A percentile compares a stretch with the other conserved stretches of the same genome.
Conservation (phyloP, 345 rosid species). For the Clarkia xantiana region DNA sequence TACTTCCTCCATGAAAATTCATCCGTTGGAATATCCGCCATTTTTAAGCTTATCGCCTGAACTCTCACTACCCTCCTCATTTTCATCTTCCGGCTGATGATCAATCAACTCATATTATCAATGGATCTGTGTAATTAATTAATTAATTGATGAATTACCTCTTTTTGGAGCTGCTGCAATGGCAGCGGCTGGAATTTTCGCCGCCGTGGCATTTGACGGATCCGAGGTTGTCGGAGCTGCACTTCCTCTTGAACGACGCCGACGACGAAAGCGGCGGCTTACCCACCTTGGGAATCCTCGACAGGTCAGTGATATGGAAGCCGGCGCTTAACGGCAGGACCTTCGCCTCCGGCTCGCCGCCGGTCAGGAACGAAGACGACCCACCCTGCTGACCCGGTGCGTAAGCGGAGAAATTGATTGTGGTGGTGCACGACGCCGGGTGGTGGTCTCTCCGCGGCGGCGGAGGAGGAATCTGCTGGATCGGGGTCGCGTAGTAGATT, state of each 20-base stretch:
- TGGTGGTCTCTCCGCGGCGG: conserved; percentile 32
- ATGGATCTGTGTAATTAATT: no score
- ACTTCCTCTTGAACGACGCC: conserved; percentile 55
- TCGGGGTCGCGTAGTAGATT: conserved; percentile 50
- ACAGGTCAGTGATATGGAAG: conserved; percentile 45
- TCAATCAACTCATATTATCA: neutral
- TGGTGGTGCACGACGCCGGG: conserved; percentile 38
- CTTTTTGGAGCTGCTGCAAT: conserved; percentile 63
- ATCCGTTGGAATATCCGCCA: conserved; percentile 93
- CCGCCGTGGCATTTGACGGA: conserved; percentile 52
- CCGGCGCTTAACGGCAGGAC: conserved; percentile 34
- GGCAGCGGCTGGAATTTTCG: conserved; percentile 66
- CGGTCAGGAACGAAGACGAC: conserved; percentile 47
- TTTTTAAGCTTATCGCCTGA: conserved; percentile 80
- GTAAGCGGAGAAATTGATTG: conserved; percentile 41
- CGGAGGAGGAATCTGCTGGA: conserved; percentile 50
- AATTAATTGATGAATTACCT: no score
- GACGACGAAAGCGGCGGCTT: conserved; percentile 47
- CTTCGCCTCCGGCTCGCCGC: conserved; percentile 20
- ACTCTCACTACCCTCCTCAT: conserved; percentile 63
- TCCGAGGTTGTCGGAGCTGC: conserved; percentile 47
- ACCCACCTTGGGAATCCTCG: conserved; percentile 26
- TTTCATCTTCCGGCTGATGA: conserved; percentile 41
- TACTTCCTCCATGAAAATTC: conserved; percentile 96
- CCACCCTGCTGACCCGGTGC: conserved; percentile 38